Percentiles rank a stretch among this genome's conserved stretches.
phyloP scores from a whole-genome alignment of 1,284 basidiomycete genomes.

The Ceratobasidium sp. region DNA sequence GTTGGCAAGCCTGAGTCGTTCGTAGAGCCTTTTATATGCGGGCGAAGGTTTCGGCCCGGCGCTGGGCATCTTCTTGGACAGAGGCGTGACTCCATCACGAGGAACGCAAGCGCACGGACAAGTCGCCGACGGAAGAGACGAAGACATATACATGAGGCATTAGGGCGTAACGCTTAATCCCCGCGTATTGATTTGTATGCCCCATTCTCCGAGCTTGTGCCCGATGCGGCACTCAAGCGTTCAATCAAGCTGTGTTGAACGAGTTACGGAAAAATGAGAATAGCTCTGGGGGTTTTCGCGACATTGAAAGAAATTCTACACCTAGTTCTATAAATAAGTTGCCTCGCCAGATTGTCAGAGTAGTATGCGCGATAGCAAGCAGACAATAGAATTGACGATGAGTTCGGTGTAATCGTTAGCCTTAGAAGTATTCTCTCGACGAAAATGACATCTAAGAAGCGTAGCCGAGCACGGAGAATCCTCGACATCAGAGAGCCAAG shows the following conservation, averaged over 20 bases:
- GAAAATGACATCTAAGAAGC: conserved; percentile 10
- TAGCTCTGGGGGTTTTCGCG: background rate
- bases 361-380: background rate
- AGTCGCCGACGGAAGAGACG: conserved; percentile 35
- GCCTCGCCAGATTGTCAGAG: background rate
- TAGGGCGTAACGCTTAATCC: conserved; percentile 33
- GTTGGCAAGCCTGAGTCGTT: no score
- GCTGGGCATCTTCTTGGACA: background rate
- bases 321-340: background rate
- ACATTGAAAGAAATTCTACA: background rate
- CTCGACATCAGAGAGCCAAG: conserved; percentile 27
- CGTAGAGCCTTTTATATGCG: no score
- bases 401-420: conserved; percentile 12
- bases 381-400: background rate
- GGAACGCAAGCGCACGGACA: conserved; percentile 9
- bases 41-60: background rate
- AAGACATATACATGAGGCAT: conserved; percentile 3
- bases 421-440: background rate
- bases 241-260: background rate
- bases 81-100: conserved; percentile 23
- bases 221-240: conserved; percentile 2
- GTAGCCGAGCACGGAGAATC: conserved; percentile 4
- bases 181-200: no score
- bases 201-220: conserved; percentile 36
- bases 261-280: background rate